A percentile compares a stretch with the other conserved stretches of the same genome.
phyloP scores from a whole-genome alignment of 1,284 basidiomycete genomes.

The Trichosporon faecale region DNA sequence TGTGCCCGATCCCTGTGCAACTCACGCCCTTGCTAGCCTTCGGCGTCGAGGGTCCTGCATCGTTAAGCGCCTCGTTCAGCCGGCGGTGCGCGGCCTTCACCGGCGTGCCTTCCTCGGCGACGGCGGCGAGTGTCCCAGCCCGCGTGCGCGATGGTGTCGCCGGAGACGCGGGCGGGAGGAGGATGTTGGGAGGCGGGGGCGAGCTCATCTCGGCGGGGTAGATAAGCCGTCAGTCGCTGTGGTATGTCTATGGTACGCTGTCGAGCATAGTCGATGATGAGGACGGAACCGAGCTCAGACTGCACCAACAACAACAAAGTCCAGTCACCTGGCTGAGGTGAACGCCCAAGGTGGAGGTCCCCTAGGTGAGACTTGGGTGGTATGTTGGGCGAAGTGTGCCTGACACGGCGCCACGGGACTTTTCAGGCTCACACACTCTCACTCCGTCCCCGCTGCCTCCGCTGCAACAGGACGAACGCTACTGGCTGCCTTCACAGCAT shows the following conservation, averaged over 20 bases:
- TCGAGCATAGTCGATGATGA: not conserved
- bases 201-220: constrained; percentile 3
- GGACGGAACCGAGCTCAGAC: not conserved
- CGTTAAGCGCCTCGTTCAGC: not conserved
- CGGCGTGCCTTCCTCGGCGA: not conserved
- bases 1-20: not conserved
- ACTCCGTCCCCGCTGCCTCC: not conserved
- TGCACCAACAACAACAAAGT: not conserved
- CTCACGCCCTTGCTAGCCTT: not conserved
- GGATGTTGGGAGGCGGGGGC: constrained; percentile 12
- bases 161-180: constrained; percentile 10
- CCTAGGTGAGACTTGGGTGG: not conserved
- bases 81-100: not conserved
- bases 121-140: not conserved
- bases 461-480: constrained; percentile 1
- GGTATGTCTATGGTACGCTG: constrained; percentile 3
- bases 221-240: not conserved
- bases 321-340: not conserved
- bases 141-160: not conserved
- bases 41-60: not conserved
- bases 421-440: constrained; percentile 24
- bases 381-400: not conserved
- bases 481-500: not conserved
- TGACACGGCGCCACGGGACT: not conserved
- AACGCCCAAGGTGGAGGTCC: constrained; percentile 4